Base-by-base conservation (phyloP, 2,329 filamentous ascomycete genomes). In the Claviceps sp. region DNA sequence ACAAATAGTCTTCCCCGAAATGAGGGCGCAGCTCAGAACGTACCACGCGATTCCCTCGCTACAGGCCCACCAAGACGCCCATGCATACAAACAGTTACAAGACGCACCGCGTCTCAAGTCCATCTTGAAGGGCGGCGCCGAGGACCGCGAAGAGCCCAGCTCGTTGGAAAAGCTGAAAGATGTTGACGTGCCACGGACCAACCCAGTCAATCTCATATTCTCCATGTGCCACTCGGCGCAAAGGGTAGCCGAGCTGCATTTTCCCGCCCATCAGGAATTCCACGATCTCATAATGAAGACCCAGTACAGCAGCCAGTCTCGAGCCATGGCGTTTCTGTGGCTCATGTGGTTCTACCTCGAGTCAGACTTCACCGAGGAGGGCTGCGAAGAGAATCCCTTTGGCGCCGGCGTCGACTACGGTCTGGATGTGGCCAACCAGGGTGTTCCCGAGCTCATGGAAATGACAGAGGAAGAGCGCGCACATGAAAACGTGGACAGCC, bases 281-380 rank as follows among this genome's bases (percentile, higher is more conserved):
- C 95, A 96, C 66, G 93, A 98, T 61, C 78, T 98, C 16, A 85
- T 98, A 60, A 97, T 97, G 90, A 84, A 88, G 62, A 83, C 84
- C 1, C 85, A 86, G 23, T 78, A 88, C 54, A 88, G 83, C 52
- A 97, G 90, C 67, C 71, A 75, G 58, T 95, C 88, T 55, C 80
- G 93, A 56, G 90, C 93, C 1, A 82, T 74, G 45, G 91, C 91
- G 0, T 98, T 98, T 60, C 71, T 98, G 20, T 98, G 93, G 93
- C 74, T 98, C 56, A 94, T 98, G 82, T 98, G 93, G 93, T 96
- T 93, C 74, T 97, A 98, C 63, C 77, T 98, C 17, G 93, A 98
- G 66, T 95, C 90, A 29, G 88, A 96, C 64, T 97, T 96, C 59
- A 87, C 87, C 0, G 82, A 85, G 59, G 87, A 95, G 61, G 88